phyloP scores from a whole-genome alignment of 2,329 filamentous ascomycete species.

The Talaromyces sp. region DNA sequence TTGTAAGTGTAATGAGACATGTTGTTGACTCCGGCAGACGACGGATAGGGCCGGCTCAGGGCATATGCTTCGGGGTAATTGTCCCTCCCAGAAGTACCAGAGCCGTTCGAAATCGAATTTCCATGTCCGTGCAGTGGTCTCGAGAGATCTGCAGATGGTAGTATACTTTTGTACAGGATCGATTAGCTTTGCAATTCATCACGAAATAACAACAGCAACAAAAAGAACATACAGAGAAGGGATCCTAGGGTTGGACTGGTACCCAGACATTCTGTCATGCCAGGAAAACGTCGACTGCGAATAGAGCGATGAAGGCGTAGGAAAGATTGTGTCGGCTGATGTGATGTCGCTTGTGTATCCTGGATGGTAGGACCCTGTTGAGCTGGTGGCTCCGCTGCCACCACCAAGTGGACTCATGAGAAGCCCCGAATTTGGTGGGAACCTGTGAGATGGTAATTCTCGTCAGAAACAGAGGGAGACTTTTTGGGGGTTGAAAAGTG shows the following conservation, averaged over 20 bases:
- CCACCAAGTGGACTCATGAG: slow-evolving; percentile 49
- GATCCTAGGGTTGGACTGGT: slow-evolving; percentile 25
- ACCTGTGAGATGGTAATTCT: slow-evolving; percentile 35
- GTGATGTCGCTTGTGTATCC: slow-evolving; percentile 25
- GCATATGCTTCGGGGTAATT: slow-evolving; percentile 29
- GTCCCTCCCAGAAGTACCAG: slow-evolving; percentile 35
- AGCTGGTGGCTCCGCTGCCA: slow-evolving; percentile 50
- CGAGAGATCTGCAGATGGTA: slow-evolving; percentile 44
- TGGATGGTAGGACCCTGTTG: slow-evolving; percentile 45
- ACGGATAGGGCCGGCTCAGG: slow-evolving; percentile 26
- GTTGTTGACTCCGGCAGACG: slow-evolving; percentile 27
- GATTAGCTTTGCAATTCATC: neutral
- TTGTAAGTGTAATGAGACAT: slow-evolving; percentile 22
- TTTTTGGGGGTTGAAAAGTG: neutral
- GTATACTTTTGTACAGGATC: slow-evolving; percentile 27
- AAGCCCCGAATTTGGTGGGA: slow-evolving; percentile 45
- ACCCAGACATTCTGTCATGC: slow-evolving; percentile 34
- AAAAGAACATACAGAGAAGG: slow-evolving; percentile 33
- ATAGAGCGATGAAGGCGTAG: slow-evolving; percentile 27
- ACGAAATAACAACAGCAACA: neutral
- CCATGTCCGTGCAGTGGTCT: slow-evolving; percentile 27
- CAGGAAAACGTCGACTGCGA: slow-evolving; percentile 28
- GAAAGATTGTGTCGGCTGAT: slow-evolving; percentile 27
- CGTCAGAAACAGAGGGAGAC: neutral
- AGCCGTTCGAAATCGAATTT: slow-evolving; percentile 21